Conservation (phyloP, 2,329 filamentous ascomycete genomes). For the Talaromyces piceae region DNA sequence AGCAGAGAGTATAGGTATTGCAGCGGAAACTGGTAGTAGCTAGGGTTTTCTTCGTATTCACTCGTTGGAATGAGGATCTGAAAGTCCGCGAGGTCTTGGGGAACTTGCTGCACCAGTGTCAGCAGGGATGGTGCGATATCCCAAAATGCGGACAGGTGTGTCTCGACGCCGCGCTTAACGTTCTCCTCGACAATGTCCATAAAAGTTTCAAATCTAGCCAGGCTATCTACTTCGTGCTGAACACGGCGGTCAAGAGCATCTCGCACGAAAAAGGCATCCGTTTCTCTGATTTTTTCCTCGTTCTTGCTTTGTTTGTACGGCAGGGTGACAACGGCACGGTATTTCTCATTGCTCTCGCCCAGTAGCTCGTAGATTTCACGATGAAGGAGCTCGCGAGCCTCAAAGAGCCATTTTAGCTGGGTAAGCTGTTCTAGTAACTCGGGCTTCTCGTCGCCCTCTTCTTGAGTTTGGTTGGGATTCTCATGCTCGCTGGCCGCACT, state of each 20-base stretch:
- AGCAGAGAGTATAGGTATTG: constrained; percentile 86
- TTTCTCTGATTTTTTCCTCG: constrained; percentile 69
- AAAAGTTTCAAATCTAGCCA: constrained; percentile 69
- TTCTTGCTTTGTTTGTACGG: constrained; percentile 71
- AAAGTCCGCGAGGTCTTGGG: constrained; percentile 50
- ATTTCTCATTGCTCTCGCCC: constrained; percentile 76
- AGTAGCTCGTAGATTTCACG: constrained; percentile 79
- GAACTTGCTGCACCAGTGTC: constrained; percentile 72
- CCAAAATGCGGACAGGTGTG: constrained; percentile 93
- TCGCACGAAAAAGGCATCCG: constrained; percentile 71
- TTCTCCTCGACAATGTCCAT: constrained; percentile 73
- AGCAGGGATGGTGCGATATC: constrained; percentile 84
- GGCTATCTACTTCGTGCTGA: constrained; percentile 62
- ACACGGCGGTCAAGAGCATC: constrained; percentile 67
- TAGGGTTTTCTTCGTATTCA: constrained; percentile 80
- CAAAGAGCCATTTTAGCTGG: constrained; percentile 93
- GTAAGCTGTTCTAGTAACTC: constrained; percentile 92
- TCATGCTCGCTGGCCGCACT: constrained; percentile 62
- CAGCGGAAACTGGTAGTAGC: constrained; percentile 70
- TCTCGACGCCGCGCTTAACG: constrained; percentile 78
- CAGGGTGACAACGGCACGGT: constrained; percentile 72
- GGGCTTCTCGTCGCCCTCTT: constrained; percentile 90
- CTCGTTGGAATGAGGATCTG: constrained; percentile 66
- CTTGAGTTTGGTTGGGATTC: constrained; percentile 76
- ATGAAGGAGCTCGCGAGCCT: constrained; percentile 81